These are phyloP conservation scores for Annona cherimola DNA, from an alignment of 164 flowering plant species.

Conservation along the genomic window DNA sequence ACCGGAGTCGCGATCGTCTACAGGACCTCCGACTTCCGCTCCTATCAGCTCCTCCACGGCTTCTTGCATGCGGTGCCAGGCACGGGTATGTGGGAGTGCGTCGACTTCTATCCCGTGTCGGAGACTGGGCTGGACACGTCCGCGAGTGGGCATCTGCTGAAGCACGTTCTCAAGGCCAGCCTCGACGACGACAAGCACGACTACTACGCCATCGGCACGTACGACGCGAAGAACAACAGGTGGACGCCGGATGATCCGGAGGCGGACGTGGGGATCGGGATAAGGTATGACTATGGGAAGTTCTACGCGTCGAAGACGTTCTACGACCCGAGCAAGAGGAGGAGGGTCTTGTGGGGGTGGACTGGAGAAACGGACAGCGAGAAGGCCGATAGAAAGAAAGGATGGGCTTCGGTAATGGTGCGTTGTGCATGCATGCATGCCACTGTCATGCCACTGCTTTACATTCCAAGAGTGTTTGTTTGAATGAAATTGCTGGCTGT, in stretches of 20 bases:
- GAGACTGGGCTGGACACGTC: constrained; percentile 36
- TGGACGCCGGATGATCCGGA: constrained; percentile 26
- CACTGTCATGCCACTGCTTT: too few relatives aligned
- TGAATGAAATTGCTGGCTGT: not conserved
- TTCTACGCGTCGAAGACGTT: constrained; percentile 60
- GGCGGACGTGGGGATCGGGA: constrained; percentile 14
- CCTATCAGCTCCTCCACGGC: constrained; percentile 35
- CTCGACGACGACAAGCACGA: constrained; percentile 27
- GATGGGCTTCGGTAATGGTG: constrained; percentile 16
- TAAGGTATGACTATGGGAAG: constrained; percentile 60
- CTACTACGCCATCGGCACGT: constrained; percentile 40
- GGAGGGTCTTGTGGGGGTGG: constrained; percentile 58
- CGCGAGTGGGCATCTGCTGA: constrained; percentile 14
- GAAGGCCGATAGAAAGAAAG: constrained; percentile 12
- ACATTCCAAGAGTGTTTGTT: too few relatives aligned
- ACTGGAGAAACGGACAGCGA: constrained; percentile 22
- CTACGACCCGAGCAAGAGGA: constrained; percentile 31
- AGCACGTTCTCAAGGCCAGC: constrained; percentile 50
- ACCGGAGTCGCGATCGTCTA: constrained; percentile 50
- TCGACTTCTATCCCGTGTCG: constrained; percentile 61
- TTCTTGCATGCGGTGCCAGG: constrained; percentile 34
- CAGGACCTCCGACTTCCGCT: constrained; percentile 45
- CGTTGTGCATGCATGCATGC: too few relatives aligned
- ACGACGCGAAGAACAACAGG: constrained; percentile 19
- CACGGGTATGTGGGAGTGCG: constrained; percentile 82